Evolutionary conservation across 148 eudicot species (phyloP), one percentile per base, ranked within the genome.

Genomic region (Camellia sinensis): DNA sequence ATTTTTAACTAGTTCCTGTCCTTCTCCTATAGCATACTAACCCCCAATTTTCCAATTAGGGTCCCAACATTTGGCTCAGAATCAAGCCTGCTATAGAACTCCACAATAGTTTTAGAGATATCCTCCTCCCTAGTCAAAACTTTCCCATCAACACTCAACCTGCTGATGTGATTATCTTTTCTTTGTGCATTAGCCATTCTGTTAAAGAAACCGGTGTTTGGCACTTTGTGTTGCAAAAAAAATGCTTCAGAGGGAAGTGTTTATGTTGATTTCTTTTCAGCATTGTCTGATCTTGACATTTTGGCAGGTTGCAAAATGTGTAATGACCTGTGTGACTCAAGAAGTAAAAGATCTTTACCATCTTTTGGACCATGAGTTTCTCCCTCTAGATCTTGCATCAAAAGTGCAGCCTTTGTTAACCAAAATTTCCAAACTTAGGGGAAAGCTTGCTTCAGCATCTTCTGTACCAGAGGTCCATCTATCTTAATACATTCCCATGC

Each of bases 331-430:
- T 87, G 99, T 86, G 29, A 89, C 90, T 80, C 99, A 89, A 76
- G 99, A 95, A 87, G 97, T 95, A 46, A 95, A 92, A 80, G 97
- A 95, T 81, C 91, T 95, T 57, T 95, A 89, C 83, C 90, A 91
- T 84, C 90, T 90, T 78, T 77, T 95, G 84, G 98, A 95, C 83
- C 87, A 91, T 77, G 97, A 93, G 78, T 88, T 86, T 84, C 88
- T 88, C 54, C 93, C 94, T 67, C 83, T 92, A 7, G 92, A 93
- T 88, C 85, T 95, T 61, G 88, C 92, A 48, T 70, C 86, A 48
- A 91, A 87, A 82, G 97, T 91, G 9, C 93, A 93, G 61, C 90
- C 97, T 17, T 77, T 95, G 86, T 80, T 95, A 83, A 73, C 84
- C 74, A 95, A 89, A 83, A 90, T 92, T 40, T 92, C 97, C 5